Percentiles rank a stretch among this genome's conserved stretches.
Conservation (phyloP, 2,329 filamentous ascomycete genomes). For the Monosporascus ibericus region DNA sequence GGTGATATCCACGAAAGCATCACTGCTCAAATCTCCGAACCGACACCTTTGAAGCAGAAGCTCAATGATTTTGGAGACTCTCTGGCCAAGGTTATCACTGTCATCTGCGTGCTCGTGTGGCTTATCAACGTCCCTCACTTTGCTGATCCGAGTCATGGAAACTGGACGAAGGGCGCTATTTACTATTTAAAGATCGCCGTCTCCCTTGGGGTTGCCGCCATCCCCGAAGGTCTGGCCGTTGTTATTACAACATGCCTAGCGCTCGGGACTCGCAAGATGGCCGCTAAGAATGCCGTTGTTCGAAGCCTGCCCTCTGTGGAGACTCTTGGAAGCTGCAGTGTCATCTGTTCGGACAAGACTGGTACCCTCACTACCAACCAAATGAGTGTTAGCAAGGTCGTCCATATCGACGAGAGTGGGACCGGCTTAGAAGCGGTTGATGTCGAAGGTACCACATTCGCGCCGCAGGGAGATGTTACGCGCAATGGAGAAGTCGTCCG, state of each 20-base stretch:
- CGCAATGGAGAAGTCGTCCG: conserved; percentile 61
- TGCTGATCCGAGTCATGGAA: conserved; percentile 86
- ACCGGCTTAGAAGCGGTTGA: conserved; percentile 76
- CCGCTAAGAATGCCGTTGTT: conserved; percentile 94
- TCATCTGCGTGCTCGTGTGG: conserved; percentile 95
- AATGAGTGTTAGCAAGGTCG: conserved; percentile 95
- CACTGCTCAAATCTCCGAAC: conserved; percentile 93
- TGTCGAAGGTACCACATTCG: conserved; percentile 88
- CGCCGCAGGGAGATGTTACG: conserved; percentile 70
- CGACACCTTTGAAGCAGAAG: conserved; percentile 96
- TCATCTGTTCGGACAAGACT: conserved; percentile 99
- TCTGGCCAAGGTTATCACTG: conserved; percentile 95
- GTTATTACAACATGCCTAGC: conserved; percentile 99
- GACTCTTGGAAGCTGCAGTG: conserved; percentile 96
- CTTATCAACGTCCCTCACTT: conserved; percentile 98
- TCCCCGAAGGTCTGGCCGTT: conserved; percentile 93
- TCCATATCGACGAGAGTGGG: conserved; percentile 72
- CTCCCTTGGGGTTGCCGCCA: conserved; percentile 93
- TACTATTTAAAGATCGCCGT: conserved; percentile 99
- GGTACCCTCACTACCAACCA: conserved; percentile 97
- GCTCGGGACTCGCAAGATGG: conserved; percentile 96
- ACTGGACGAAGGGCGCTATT: conserved; percentile 93
- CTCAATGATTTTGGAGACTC: conserved; percentile 96
- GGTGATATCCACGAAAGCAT: conserved; percentile 99
- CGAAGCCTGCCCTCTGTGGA: conserved; percentile 94